Percentiles rank a stretch among this genome's conserved stretches.
phyloP scores from a whole-genome alignment of 2,329 filamentous ascomycete genomes.

The Alternaria solani region DNA sequence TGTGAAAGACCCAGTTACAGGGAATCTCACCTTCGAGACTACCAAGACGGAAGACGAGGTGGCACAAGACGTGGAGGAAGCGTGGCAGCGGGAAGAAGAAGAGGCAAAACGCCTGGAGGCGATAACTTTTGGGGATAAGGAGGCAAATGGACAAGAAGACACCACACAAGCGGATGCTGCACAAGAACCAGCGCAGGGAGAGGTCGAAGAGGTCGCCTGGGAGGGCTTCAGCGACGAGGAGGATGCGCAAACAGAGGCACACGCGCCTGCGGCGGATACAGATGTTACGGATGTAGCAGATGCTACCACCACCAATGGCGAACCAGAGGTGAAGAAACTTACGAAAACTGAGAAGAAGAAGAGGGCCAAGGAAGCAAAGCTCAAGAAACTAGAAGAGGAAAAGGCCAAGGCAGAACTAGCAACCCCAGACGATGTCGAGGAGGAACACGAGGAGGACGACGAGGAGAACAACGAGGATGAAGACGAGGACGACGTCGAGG shows the following conservation, averaged over 20 bases:
- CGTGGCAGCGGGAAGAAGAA: conserved; percentile 31
- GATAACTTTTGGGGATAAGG: conserved; percentile 26
- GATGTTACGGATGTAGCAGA: background rate
- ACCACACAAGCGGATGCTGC: background rate
- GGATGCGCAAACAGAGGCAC: background rate
- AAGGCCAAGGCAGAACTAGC: conserved; percentile 28
- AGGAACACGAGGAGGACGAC: conserved; percentile 21
- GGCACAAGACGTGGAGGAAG: conserved; percentile 32
- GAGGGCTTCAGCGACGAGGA: conserved; percentile 41
- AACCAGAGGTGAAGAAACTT: conserved; percentile 16
- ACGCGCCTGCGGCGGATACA: background rate
- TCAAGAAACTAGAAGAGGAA: conserved; percentile 39
- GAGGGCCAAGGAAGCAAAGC: conserved; percentile 23
- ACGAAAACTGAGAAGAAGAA: conserved; percentile 26
- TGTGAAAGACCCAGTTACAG: conserved; percentile 65
- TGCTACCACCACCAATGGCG: conserved; percentile 45
- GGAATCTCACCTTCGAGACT: conserved; percentile 54
- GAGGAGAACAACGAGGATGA: conserved; percentile 25
- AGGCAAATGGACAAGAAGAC: background rate
- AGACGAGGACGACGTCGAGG: conserved; percentile 33
- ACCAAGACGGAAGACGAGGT: conserved; percentile 39
- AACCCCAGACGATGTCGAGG: conserved; percentile 3
- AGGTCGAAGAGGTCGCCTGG: conserved; percentile 30
- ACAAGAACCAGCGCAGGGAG: background rate
- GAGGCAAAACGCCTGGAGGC: conserved; percentile 31